Percentiles rank a stretch among this genome's conserved stretches.
These are phyloP conservation scores for Guadua angustifolia DNA, from an alignment of 176 grass and related monocot species.

Conservation along the genomic window DNA sequence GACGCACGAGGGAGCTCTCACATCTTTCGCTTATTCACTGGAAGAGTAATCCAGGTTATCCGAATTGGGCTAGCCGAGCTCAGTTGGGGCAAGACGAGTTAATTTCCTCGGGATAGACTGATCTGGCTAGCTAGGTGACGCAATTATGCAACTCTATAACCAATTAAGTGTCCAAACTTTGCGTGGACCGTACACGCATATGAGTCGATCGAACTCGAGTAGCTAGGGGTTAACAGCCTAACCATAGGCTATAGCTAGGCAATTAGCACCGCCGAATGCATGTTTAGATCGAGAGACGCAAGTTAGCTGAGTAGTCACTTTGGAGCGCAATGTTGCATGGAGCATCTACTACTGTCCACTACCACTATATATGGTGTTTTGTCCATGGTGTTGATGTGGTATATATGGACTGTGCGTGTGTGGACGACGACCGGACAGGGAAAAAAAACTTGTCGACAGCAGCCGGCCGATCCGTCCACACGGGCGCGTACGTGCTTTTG, in stretches of 20 bases:
- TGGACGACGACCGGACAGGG: neutral
- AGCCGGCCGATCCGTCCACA: neutral
- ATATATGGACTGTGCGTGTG: neutral
- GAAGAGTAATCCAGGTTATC: neutral
- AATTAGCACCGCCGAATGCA: neutral
- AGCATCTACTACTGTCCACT: neutral
- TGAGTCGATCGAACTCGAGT: neutral
- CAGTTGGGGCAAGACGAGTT: neutral
- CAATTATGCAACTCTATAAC: neutral
- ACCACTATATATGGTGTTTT: neutral
- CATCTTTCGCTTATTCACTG: neutral
- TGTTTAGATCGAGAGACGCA: neutral
- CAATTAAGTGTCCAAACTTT: neutral
- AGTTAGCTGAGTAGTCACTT: conserved; percentile 13
- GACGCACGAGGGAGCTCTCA: no score
- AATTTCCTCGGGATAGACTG: neutral
- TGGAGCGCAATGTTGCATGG: neutral
- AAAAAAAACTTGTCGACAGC: neutral
- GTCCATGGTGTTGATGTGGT: neutral
- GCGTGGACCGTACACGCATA: neutral
- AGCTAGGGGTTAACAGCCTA: neutral
- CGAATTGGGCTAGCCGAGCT: neutral
- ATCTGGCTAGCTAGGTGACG: neutral
- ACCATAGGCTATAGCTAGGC: neutral
- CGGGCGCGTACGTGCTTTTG: neutral